Evolutionary conservation across 2,329 filamentous ascomycete species (phyloP), one percentile per base, ranked within the genome.

Genomic region (Sphaerostilbella broomeana): DNA sequence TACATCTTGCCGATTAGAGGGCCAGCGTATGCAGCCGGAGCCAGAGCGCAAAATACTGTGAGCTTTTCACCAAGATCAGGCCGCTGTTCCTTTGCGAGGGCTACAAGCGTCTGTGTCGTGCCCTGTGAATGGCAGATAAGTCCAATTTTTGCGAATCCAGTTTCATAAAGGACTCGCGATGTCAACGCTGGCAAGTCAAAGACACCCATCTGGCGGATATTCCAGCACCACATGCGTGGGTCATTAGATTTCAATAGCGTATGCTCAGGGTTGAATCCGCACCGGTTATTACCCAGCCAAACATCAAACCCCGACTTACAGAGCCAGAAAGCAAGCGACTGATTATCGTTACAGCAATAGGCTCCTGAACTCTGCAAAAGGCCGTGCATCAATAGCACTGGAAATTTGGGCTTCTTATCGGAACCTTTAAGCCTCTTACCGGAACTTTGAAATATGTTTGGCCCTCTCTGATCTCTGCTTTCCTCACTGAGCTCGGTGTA

Each of bases 141-240:
- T 0, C 83, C 89, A 4, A 95, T 69, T 58, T 90, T 92, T 12
- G 77, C 68, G 53, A 94, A 95, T 0, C 84, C 81, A 0, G 89
- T 95, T 62, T 94, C 84, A 26, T 72, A 73, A 2, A 95, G 70
- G 1, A 95, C 86, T 5, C 86, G 79, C 0, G 83, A 86, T 2
- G 84, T 75, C 22, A 95, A 71, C 0, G 89, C 88, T 0, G 89
- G 75, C 3, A 97, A 72, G 56, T 97, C 90, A 56, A 94, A 78
- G 1, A 89, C 81, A 4, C 88, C 90, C 84, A 95, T 94, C 55
- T 95, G 86, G 0, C 86, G 78, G 40, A 95, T 94, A 49, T 94
- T 94, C 90, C 90, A 97, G 27, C 81, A 79, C 90, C 90, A 95
- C 86, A 95, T 94, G 20, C 88, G 77, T 2, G 90, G 89, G 55